A percentile compares a stretch with the other conserved stretches of the same genome.
These are phyloP conservation scores for Nemania sp. DNA, from an alignment of 2,329 filamentous ascomycete genomes.

Conservation along the genomic window DNA sequence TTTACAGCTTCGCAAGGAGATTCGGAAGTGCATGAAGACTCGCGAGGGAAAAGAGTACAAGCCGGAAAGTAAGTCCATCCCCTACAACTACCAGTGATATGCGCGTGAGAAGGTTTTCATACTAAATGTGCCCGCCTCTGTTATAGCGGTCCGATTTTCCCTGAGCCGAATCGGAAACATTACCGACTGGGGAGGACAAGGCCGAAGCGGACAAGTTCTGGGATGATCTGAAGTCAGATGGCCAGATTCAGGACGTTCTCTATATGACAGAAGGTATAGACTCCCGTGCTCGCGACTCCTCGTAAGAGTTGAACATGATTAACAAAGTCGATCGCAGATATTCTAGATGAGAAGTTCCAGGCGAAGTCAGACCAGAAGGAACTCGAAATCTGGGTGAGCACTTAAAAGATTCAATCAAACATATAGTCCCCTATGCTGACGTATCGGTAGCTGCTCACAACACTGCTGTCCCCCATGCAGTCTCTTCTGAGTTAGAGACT, in stretches of 20 bases:
- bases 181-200: slow-evolving; percentile 20
- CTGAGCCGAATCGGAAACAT: slow-evolving; percentile 26
- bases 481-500: slow-evolving; percentile 15
- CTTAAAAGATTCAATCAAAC: not conserved
- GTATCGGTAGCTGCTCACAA: slow-evolving; percentile 17
- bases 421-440: not conserved
- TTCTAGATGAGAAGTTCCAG: slow-evolving; percentile 24
- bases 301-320: not conserved
- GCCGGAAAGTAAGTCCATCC: slow-evolving; percentile 18
- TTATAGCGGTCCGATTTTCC: slow-evolving; percentile 22
- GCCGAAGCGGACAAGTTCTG: slow-evolving; percentile 16
- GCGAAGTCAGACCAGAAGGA: slow-evolving; percentile 19
- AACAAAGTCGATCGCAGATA: slow-evolving; percentile 12
- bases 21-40: slow-evolving; percentile 7
- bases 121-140: not conserved
- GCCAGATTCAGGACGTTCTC: slow-evolving; percentile 16
- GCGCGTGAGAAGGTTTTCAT: not conserved
- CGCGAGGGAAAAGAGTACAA: slow-evolving; percentile 18
- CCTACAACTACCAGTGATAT: not conserved
- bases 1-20: slow-evolving; percentile 25
- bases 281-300: not conserved
- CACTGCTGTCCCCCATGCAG: slow-evolving; percentile 24
- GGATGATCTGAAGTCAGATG: slow-evolving; percentile 18
- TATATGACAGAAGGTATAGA: slow-evolving; percentile 22
- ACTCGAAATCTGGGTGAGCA: slow-evolving; percentile 24